Evolutionary conservation across 2,329 filamentous ascomycete genomes (phyloP), one percentile per base, ranked within the genome.

Genomic region (Stagonosporopsis cucurbitacearum): DNA sequence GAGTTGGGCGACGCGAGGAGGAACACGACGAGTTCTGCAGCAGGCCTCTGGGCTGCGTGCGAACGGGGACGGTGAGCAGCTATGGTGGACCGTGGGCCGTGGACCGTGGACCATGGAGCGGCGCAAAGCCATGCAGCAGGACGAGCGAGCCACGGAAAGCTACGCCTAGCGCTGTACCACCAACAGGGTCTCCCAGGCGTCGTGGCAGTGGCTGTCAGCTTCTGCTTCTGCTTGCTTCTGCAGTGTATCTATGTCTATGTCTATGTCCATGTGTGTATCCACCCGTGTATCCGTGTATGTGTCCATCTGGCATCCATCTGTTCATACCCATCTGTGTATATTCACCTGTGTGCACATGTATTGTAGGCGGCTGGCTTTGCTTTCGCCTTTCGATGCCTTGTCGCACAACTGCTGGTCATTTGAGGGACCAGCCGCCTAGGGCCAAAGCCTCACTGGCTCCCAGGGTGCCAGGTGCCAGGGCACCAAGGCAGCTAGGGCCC

Each of bases 31-130:
- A 37, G 41, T 28, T 42, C 17, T 46, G 46, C 47, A 42, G 47
- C 46, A 35, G 42, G 53, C 53, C 47, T 46, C 47, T 37, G 32
- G 33, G 46, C 52, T 50, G 36, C 22, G 45, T 35, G 26, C 40
- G 45, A 40, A 41, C 39, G 49, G 37, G 40, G 47, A 19, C 53
- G 53, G 53, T 50, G 47, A 55, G 53, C n/a, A n/a, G n/a, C n/a
- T 26, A 46, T 50, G 45, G 44, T 54, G 36, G 19, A 48, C 28
- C 19, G 50, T 36, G n/a, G n/a, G n/a, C n/a, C n/a, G n/a, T n/a
- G n/a, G n/a, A n/a, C n/a, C n/a, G n/a, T n/a, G n/a, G n/a, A n/a
- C n/a, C n/a, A n/a, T n/a, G n/a, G n/a, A n/a, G n/a, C n/a, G n/a
- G n/a, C n/a, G n/a, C n/a, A n/a, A 43, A 48, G 50, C 44, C 42